Conservation (phyloP, 176 grass and related monocot species). For the Oryza nivara region DNA sequence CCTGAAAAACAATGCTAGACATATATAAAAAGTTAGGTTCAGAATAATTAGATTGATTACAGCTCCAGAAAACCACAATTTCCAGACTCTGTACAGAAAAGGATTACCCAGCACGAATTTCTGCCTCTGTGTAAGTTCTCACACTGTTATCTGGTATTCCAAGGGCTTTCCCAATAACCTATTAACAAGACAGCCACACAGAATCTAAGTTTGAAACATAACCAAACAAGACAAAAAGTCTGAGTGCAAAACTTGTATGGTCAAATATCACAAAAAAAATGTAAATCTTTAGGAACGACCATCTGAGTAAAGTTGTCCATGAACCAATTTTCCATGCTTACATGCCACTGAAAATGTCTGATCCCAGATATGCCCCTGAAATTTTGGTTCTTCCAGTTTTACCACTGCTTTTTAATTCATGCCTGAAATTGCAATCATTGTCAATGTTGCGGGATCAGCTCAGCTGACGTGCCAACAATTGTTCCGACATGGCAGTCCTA, state of each 20-base stretch:
- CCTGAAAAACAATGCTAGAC: conserved; percentile 90
- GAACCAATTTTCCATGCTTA: too few species aligned
- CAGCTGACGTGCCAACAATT: too few species aligned
- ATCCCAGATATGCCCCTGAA: too few species aligned
- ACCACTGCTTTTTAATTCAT: too few species aligned
- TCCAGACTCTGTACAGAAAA: conserved; percentile 15
- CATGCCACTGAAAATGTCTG: too few species aligned
- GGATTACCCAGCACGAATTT: conserved; percentile 94
- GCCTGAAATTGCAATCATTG: too few species aligned
- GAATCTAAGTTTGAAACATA: not conserved
- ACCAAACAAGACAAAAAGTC: conserved; percentile 7
- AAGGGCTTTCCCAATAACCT: conserved; percentile 87
- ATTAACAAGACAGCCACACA: conserved; percentile 27
- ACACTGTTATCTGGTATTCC: conserved; percentile 93
- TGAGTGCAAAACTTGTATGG: not conserved
- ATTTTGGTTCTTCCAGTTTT: too few species aligned
- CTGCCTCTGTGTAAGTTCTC: conserved; percentile 92
- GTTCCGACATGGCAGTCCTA: too few species aligned
- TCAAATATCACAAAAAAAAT: conserved; percentile 21
- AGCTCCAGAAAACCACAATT: conserved; percentile 1
- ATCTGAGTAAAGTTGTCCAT: too few species aligned
- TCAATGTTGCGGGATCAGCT: too few species aligned
- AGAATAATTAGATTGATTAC: conserved; percentile 21
- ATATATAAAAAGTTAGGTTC: conserved; percentile 48
- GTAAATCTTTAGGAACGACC: not conserved